Percentiles rank a stretch among this genome's conserved stretches.
These are phyloP conservation scores for Botrytis aclada DNA, from an alignment of 2,329 filamentous ascomycete genomes.

Conservation along the genomic window DNA sequence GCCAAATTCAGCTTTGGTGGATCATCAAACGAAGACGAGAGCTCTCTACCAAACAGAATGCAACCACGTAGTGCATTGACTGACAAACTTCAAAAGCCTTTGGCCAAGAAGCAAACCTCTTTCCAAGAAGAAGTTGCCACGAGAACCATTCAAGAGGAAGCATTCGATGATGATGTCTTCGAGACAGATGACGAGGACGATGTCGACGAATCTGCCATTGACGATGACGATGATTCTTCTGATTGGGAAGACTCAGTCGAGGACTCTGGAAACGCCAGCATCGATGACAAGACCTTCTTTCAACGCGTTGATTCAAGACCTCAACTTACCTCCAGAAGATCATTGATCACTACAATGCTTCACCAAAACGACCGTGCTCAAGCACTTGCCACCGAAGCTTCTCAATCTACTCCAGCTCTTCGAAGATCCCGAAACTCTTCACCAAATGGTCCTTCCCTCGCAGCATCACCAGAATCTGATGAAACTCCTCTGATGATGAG, in stretches of 20 bases:
- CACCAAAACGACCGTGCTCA: conserved; percentile 72
- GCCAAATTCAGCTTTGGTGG: conserved; percentile 70
- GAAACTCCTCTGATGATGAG: conserved; percentile 55
- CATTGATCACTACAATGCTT: conserved; percentile 85
- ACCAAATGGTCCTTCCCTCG: conserved; percentile 66
- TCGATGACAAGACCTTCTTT: conserved; percentile 79
- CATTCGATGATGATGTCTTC: conserved; percentile 53
- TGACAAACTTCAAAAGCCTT: conserved; percentile 48
- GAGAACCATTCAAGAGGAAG: conserved; percentile 58
- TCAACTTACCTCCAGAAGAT: conserved; percentile 80
- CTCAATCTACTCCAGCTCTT: conserved; percentile 52
- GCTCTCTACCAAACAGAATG: conserved; percentile 57
- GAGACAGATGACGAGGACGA: conserved; percentile 65
- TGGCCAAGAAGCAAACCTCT: conserved; percentile 71
- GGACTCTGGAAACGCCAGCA: conserved; percentile 78
- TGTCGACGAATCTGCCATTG: conserved; percentile 79
- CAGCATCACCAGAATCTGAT: conserved; percentile 44
- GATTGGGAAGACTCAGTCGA: conserved; percentile 67
- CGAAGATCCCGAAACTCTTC: conserved; percentile 61
- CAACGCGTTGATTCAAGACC: conserved; percentile 85
- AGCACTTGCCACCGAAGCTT: conserved; percentile 62
- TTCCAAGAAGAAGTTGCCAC: conserved; percentile 75
- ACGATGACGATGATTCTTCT: conserved; percentile 60
- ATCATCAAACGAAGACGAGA: conserved; percentile 81
- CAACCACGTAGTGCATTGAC: conserved; percentile 52